phyloP scores from a whole-genome alignment of 805 yeast species.

The Saturnispora galanensis region DNA sequence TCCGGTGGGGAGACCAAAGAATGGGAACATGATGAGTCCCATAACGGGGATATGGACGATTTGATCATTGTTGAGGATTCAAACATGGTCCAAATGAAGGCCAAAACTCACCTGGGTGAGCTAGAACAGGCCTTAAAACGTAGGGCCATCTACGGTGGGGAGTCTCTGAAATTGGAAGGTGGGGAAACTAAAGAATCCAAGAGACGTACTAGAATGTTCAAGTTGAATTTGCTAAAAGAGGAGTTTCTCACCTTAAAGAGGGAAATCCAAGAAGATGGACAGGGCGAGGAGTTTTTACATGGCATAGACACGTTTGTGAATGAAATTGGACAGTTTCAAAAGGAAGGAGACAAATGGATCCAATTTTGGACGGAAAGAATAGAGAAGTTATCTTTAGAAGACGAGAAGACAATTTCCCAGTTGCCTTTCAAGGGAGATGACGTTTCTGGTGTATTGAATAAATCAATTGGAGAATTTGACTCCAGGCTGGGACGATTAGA shows the following conservation, averaged over 20 bases:
- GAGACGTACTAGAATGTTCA: slow-evolving; percentile 4
- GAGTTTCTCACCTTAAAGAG: slow-evolving; percentile 9
- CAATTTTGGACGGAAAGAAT: slow-evolving; percentile 8
- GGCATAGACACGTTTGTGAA: slow-evolving; percentile 1
- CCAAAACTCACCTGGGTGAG: neutral
- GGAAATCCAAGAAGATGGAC: slow-evolving; percentile 8
- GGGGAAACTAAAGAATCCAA: neutral
- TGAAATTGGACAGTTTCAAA: slow-evolving; percentile 4
- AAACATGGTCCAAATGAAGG: slow-evolving; percentile 1
- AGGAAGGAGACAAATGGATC: slow-evolving; percentile 3
- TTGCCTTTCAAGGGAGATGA: neutral
- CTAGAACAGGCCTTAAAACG: slow-evolving; percentile 6
- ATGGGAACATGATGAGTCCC: slow-evolving; percentile 9
- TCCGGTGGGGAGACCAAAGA: neutral
- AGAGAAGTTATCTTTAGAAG: neutral
- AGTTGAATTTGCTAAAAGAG: slow-evolving; percentile 9
- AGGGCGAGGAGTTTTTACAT: neutral
- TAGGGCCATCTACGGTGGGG: neutral
- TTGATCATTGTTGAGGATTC: slow-evolving; percentile 4
- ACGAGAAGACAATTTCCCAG: neutral
- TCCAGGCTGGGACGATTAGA: slow-evolving; percentile 14
- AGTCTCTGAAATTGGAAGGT: neutral
- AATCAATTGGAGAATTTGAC: slow-evolving; percentile 6
- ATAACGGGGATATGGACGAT: neutral
- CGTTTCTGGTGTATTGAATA: neutral